phyloP scores from a whole-genome alignment of 2,329 filamentous ascomycete species.

The Aspergillus arachidicola region DNA sequence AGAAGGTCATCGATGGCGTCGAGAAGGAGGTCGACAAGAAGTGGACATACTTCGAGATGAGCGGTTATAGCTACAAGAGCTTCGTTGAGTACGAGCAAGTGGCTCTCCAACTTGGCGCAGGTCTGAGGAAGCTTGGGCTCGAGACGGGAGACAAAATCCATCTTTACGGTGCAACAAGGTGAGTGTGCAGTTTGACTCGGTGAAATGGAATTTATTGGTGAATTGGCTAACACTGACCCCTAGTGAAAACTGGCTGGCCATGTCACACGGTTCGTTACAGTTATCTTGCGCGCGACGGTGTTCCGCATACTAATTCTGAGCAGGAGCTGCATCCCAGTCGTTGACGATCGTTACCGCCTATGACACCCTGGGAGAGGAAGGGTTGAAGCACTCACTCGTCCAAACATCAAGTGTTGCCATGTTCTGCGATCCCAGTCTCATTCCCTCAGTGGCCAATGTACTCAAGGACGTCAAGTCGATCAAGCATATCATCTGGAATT shows the following conservation, averaged over 20 bases:
- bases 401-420: conserved; percentile 81
- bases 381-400: conserved; percentile 80
- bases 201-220: not conserved
- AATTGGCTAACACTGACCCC: conserved; percentile 17
- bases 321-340: conserved; percentile 74
- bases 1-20: conserved; percentile 83
- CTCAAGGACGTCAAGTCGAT: conserved; percentile 59
- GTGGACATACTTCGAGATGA: conserved; percentile 88
- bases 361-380: conserved; percentile 83
- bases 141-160: conserved; percentile 70
- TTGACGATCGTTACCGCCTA: conserved; percentile 93
- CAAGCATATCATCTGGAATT: conserved; percentile 62
- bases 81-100: conserved; percentile 78
- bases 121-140: conserved; percentile 74
- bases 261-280: conserved; percentile 65
- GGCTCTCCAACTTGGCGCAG: conserved; percentile 70
- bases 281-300: not conserved
- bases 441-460: conserved; percentile 61
- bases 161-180: conserved; percentile 83
- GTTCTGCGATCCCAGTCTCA: conserved; percentile 81
- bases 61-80: conserved; percentile 72
- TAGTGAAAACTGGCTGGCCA: conserved; percentile 80
- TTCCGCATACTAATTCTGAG: not conserved
- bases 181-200: conserved; percentile 28
- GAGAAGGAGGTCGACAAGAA: conserved; percentile 82